Base-by-base conservation (phyloP, 2,329 filamentous ascomycete genomes). In the Cercospora zeae-maydis region DNA sequence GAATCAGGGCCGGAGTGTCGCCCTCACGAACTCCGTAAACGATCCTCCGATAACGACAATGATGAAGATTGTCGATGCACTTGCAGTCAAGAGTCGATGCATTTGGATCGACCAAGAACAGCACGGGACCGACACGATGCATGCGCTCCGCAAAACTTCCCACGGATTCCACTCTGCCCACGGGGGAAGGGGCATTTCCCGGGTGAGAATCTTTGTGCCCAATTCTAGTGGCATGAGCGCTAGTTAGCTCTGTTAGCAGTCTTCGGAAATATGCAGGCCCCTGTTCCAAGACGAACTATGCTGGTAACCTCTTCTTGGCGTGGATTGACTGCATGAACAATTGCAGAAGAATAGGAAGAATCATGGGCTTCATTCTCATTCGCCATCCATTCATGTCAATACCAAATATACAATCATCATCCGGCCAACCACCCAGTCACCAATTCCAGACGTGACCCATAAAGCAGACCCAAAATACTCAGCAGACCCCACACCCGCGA, bases 401-500 rank as follows among this genome's bases (percentile, higher is more conserved):
- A 34, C 16, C 49, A 53, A 53, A 53, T 53, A 34, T 53, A 53
- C 49, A 53, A 34, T 34, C 49, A 31, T 52, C 24, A 31, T 16
- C 16, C 30, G 30, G n/a, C 27, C 42, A 11, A n/a, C 14, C 24
- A 49, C 21, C 42, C 31, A 34, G 10, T 31, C 49, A 33, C 16
- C n/a, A 21, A 45, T 2, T 8, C 49, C 33, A 21, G 19, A 31
- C 14, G 30, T n/a, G 4, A 34, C 30, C 27, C 49, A 21, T 10
- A 33, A 53, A 31, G 27, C 49, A 53, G 30, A 52, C 31, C 27
- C 27, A 10, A n/a, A 52, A 19, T 31, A 1, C 14, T 7, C 49
- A 59, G 57, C 45, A 59, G 34, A 52, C 57, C 57, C 57, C 53
- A 59, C 21, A 10, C n/a, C 45, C 21, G 37, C 30, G 10, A 9